Evolutionary conservation across 345 rosid species (phyloP).

Genomic region (Salix brachista): DNA sequence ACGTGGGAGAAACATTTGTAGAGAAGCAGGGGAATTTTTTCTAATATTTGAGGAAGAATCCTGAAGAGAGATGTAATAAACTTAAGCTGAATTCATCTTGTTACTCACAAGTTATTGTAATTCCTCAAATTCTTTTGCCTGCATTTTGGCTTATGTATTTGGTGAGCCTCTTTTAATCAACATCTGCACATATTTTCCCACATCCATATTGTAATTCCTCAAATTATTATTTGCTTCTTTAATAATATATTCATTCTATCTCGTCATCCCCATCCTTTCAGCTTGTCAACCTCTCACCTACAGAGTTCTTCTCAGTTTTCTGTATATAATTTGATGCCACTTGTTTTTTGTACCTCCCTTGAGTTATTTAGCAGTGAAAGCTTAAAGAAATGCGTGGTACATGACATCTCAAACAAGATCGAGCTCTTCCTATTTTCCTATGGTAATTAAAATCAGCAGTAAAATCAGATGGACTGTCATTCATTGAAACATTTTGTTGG

Average conservation of each 20-base stretch:
- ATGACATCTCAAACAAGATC: too few relatives aligned
- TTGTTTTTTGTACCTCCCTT: too few relatives aligned
- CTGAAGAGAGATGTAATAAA: neutral
- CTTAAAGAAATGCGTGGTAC: too few relatives aligned
- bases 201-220: neutral
- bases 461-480: too few relatives aligned
- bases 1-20: constrained; percentile 43
- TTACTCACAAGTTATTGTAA: neutral
- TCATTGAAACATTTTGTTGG: too few relatives aligned
- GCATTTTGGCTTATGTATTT: neutral
- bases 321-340: too few relatives aligned
- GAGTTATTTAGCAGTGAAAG: too few relatives aligned
- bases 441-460: too few relatives aligned
- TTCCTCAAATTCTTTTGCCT: neutral
- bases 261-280: too few relatives aligned
- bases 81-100: neutral
- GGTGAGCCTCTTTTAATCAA: neutral
- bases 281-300: too few relatives aligned
- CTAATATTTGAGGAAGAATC: constrained; percentile 13
- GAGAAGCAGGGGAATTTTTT: constrained; percentile 39
- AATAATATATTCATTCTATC: neutral
- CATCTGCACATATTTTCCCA: neutral
- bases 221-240: neutral
- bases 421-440: too few relatives aligned
- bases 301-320: too few relatives aligned